A percentile compares a stretch with the other conserved stretches of the same genome.
Evolutionary conservation across 1,139 yeast species (phyloP).

Genomic region (Oligophagozyma castellii): DNA sequence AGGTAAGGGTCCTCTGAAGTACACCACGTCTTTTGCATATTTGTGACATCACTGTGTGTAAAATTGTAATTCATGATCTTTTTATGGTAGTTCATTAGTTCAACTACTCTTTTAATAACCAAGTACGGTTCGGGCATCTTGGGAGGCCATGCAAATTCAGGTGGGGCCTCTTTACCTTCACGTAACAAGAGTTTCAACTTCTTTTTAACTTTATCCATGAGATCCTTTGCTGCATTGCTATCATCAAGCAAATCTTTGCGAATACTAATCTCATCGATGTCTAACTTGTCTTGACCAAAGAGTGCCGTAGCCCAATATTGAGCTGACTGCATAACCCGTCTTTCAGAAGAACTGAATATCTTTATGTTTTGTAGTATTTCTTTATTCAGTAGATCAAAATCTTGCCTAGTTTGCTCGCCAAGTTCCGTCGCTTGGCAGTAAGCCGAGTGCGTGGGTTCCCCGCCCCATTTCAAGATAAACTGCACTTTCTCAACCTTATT

Average conservation of each 20-base stretch:
- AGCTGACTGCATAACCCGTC: slow-evolving; percentile 89
- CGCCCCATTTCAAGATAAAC: slow-evolving; percentile 96
- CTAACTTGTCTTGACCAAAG: slow-evolving; percentile 57
- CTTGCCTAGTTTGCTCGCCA: slow-evolving; percentile 92
- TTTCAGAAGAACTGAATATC: slow-evolving; percentile 83
- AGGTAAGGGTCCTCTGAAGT: slow-evolving; percentile 88
- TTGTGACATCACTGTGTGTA: slow-evolving; percentile 46
- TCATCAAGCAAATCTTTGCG: slow-evolving; percentile 90
- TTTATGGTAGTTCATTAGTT: slow-evolving; percentile 85
- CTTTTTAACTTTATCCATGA: slow-evolving; percentile 96
- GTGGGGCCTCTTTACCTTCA: slow-evolving; percentile 97
- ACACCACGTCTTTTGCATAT: slow-evolving; percentile 81
- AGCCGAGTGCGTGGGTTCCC: slow-evolving; percentile 98
- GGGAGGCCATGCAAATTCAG: slow-evolving; percentile 98
- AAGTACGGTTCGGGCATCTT: slow-evolving; percentile 95
- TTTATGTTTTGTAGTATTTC: slow-evolving; percentile 68
- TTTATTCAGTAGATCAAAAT: slow-evolving; percentile 71
- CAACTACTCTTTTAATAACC: slow-evolving; percentile 87
- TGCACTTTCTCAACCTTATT: slow-evolving; percentile 89
- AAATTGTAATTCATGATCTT: slow-evolving; percentile 77
- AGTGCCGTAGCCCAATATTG: slow-evolving; percentile 77
- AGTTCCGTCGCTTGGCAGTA: slow-evolving; percentile 86
- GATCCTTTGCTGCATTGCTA: slow-evolving; percentile 94
- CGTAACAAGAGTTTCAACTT: slow-evolving; percentile 86
- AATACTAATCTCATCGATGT: slow-evolving; percentile 67